These are phyloP conservation scores for Nicotiana noctiflora DNA, from an alignment of 257 asterid genomes.

Conservation along the genomic window DNA sequence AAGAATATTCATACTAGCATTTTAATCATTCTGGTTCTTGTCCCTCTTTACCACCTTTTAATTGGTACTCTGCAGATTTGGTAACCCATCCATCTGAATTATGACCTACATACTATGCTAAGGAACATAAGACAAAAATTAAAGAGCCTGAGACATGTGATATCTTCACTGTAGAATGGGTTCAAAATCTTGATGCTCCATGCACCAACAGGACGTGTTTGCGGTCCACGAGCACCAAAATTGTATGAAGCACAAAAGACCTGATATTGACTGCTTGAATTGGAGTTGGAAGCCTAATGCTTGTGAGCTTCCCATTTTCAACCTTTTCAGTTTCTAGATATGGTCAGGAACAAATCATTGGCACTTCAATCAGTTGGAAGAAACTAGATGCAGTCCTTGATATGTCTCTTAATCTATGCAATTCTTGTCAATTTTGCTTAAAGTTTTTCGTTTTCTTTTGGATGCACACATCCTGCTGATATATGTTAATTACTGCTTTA, in stretches of 20 bases:
- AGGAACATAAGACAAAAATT: conserved; percentile 5
- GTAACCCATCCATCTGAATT: not conserved
- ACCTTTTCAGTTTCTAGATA: conserved; percentile 41
- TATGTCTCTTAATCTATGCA: conserved; percentile 29
- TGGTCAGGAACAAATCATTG: conserved; percentile 32
- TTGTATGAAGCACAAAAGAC: conserved; percentile 55
- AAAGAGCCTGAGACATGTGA: conserved; percentile 23
- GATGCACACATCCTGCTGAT: not conserved
- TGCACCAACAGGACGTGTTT: conserved; percentile 39
- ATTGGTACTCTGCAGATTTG: not conserved
- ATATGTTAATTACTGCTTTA: not conserved
- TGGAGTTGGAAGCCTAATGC: conserved; percentile 54
- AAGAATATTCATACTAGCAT: not conserved
- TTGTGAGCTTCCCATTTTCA: conserved; percentile 34
- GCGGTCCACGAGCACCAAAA: conserved; percentile 53
- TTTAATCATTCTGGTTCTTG: conserved; percentile 1
- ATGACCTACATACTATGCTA: conserved; percentile 14
- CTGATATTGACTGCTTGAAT: conserved; percentile 32
- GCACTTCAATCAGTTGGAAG: conserved; percentile 48
- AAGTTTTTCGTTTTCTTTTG: not conserved
- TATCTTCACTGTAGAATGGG: conserved; percentile 41
- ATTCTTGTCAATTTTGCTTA: not conserved
- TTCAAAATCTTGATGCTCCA: conserved; percentile 38
- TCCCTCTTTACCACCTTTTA: conserved; percentile 6
- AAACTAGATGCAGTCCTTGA: conserved; percentile 53